Conservation (phyloP, 208 protist genomes). For the Leishmania tropica region DNA sequence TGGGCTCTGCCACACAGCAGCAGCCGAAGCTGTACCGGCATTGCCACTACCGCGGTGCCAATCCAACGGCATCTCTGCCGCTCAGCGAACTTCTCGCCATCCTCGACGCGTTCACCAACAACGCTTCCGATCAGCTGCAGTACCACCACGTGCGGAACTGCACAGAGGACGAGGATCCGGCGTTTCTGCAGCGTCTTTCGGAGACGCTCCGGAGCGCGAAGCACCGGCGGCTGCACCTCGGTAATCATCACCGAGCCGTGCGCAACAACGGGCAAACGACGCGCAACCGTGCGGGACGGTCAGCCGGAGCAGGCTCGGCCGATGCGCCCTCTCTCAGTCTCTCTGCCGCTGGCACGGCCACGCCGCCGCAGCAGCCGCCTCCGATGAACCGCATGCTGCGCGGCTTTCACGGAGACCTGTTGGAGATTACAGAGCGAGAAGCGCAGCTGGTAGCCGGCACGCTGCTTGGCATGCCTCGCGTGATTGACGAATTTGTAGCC, state of each 20-base stretch:
- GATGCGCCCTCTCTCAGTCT: slow-evolving; percentile 11
- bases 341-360: slow-evolving; percentile 4
- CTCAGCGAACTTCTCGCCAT: slow-evolving; percentile 67
- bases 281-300: slow-evolving; percentile 37
- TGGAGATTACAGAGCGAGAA: slow-evolving; percentile 72
- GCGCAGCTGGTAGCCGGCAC: slow-evolving; percentile 43
- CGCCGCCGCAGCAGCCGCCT: slow-evolving; percentile 24
- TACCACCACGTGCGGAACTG: slow-evolving; percentile 40
- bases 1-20: neutral
- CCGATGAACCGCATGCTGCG: slow-evolving; percentile 59
- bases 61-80: slow-evolving; percentile 14
- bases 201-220: slow-evolving; percentile 72
- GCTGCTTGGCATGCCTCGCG: slow-evolving; percentile 43
- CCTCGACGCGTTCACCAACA: slow-evolving; percentile 66
- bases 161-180: slow-evolving; percentile 47
- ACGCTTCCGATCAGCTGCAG: slow-evolving; percentile 43
- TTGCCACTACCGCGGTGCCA: slow-evolving; percentile 20
- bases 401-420: slow-evolving; percentile 59
- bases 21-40: neutral
- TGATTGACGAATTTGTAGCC: slow-evolving; percentile 69
- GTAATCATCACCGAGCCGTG: slow-evolving; percentile 63
- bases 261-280: slow-evolving; percentile 68
- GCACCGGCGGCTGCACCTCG: slow-evolving; percentile 62
- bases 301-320: neutral
- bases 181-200: slow-evolving; percentile 48